Conservation (phyloP, 2,329 filamentous ascomycete species). For the Scytalidium sp. region DNA sequence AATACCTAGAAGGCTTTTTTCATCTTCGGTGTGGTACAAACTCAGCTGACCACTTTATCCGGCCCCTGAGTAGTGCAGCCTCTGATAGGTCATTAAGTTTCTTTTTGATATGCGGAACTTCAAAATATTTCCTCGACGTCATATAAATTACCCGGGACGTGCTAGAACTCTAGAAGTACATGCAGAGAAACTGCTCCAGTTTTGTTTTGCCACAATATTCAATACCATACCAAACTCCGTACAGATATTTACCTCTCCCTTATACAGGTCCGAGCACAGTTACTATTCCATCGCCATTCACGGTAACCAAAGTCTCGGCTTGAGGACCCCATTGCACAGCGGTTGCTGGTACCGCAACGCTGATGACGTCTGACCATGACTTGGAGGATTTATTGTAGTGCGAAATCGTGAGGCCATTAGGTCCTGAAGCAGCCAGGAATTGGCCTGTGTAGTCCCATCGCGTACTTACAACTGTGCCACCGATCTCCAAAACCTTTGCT, state of each 20-base stretch:
- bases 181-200: constrained; percentile 15
- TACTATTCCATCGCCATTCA: constrained; percentile 73
- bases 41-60: not conserved
- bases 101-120: not conserved
- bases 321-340: constrained; percentile 75
- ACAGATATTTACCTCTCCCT: constrained; percentile 33
- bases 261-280: constrained; percentile 58
- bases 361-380: constrained; percentile 82
- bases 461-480: constrained; percentile 71
- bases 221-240: constrained; percentile 15
- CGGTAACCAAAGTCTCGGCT: constrained; percentile 70
- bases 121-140: not conserved
- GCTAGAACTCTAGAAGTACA: constrained; percentile 18
- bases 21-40: not conserved
- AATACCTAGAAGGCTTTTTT: not conserved
- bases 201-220: constrained; percentile 19
- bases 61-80: not conserved
- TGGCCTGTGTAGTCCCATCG: constrained; percentile 95
- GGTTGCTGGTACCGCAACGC: constrained; percentile 69
- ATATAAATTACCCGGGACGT: no score
- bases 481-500: constrained; percentile 83
- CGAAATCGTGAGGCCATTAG: constrained; percentile 79
- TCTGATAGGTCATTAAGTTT: not conserved
- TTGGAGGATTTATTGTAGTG: constrained; percentile 87
- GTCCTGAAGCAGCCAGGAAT: constrained; percentile 80